Base-by-base conservation (phyloP, 1,284 basidiomycete genomes). In the Cutaneotrichosporon arboriforme region DNA sequence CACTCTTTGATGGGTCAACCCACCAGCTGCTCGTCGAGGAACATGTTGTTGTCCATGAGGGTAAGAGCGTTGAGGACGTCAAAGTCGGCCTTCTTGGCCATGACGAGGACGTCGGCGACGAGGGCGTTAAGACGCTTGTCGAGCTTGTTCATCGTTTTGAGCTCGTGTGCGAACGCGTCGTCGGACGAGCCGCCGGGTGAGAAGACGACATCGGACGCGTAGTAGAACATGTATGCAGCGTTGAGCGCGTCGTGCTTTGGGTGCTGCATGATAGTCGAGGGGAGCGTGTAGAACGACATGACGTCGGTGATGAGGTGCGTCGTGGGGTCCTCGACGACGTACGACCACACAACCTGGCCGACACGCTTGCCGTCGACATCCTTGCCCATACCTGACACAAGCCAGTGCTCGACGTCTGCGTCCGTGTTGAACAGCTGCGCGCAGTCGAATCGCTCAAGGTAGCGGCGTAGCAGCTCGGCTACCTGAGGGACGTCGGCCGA, bases 61-160 rank as follows among this genome's bases (percentile, higher is more conserved):
- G 92, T 94, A 55, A 98, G 76, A 1, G 89, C 90, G 74, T 99
- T 98, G 74, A 98, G 84, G 9, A 98, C 96, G 71, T 99, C 96
- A 67, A 98, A 97, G 45, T 84, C 83, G 43, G 86, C 83, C 73
- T 87, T 80, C 60, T 86, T 82, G 0, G 93, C 91, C 44, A 92
- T 76, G 59, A 88, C 78, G 52, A 97, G 72, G 2, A 88, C 83
- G 70, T 94, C 91, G 13, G 80, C 78, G 33, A 93, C 79, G 50
- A 99, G 78, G 7, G 79, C 79, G 52, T 83, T 78, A 55, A 98
- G 76, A 23, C 93, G 81, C 55, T 80, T 78, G 70, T 86, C 87
- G 49, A 97, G 73, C 22, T 72, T 76, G 14, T 77, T 79, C 52
- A 83, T 82, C 23, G 81, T 78, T 54, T 87, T 85, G 18, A 81